Base-by-base conservation (phyloP, 2,329 filamentous ascomycete genomes). In the Arthrocladium fulminans region DNA sequence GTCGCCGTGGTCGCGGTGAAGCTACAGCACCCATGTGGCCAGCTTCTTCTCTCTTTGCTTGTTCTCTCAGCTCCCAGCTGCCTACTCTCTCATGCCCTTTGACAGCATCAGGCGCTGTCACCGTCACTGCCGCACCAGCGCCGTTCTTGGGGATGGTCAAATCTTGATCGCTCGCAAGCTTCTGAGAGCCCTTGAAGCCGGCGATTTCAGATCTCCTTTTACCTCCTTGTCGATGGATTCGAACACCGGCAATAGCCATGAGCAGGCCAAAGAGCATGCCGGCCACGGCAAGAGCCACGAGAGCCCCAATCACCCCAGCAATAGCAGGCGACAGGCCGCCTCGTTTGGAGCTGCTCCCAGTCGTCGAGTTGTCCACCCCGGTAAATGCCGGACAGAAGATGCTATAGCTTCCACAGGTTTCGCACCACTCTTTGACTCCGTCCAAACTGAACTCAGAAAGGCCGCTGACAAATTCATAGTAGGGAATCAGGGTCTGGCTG, bases 291-390 rank as follows among this genome's bases (percentile, higher is more conserved):
- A 80, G 63, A 1, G 74, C 70, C 15, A 78, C 67, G 22, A 74
- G 59, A 0, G 75, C 76, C 24, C 77, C 77, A 42, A 80, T 73
- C n/a, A 75, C 72, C 5, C 77, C 77, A 3, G 70, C 75, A 17
- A 76, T 67, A 1, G 63, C 67, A 1, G 73, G 72, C 8, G 53
- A 56, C 17, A 58, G 39, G 15, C 47, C 48, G 13, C 34, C 41
- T 22, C 30, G 12, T 2, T 27, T 19, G 15, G 35, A 43, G 3
- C 48, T 47, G 23, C 41, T 37, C 25, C 38, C 47, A 22, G 51
- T 47, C 25, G n/a, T 42, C 6, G 47, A 48, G 22, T 53, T 47
- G 24, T 22, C 19, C 2, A 42, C 47, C 15, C 43, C 48, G 5
- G 47, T 48, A 17, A 69, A 69, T 3, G 67, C 70, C 3, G 64